These are phyloP conservation scores for Diospyros kaki DNA, from an alignment of 148 eudicot species.

Conservation along the genomic window DNA sequence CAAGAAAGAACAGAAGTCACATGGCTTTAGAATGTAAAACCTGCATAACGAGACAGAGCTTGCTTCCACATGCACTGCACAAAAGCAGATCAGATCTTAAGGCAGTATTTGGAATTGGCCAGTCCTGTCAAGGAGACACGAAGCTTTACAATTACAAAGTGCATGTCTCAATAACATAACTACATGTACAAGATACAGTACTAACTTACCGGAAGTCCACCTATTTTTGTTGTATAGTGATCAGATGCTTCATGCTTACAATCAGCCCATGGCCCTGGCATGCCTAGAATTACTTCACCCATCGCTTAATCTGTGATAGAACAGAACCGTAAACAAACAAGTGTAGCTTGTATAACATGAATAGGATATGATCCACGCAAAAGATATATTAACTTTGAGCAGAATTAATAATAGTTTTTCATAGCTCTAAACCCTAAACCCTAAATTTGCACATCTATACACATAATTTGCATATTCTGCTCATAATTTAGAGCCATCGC, in stretches of 20 bases:
- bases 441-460: too few relatives aligned
- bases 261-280: constrained; percentile 94
- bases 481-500: too few relatives aligned
- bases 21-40: constrained; percentile 29
- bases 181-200: background rate
- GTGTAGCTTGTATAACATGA: background rate
- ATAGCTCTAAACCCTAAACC: too few relatives aligned
- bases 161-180: background rate
- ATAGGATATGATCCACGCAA: background rate
- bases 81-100: constrained; percentile 35
- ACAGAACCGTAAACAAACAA: background rate
- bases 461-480: too few relatives aligned
- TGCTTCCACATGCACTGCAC: constrained; percentile 52
- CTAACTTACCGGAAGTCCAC: constrained; percentile 79
- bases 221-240: constrained; percentile 80
- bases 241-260: constrained; percentile 61
- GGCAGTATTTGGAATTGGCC: constrained; percentile 47
- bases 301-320: constrained; percentile 23
- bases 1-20: background rate
- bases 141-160: background rate
- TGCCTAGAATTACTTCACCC: constrained; percentile 58
- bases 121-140: constrained; percentile 50
- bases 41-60: constrained; percentile 68
- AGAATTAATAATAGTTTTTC: too few relatives aligned
- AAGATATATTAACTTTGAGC: too few relatives aligned